These are phyloP conservation scores for Suillus discolor DNA, from an alignment of 768 basidiomycete genomes.

Conservation along the genomic window DNA sequence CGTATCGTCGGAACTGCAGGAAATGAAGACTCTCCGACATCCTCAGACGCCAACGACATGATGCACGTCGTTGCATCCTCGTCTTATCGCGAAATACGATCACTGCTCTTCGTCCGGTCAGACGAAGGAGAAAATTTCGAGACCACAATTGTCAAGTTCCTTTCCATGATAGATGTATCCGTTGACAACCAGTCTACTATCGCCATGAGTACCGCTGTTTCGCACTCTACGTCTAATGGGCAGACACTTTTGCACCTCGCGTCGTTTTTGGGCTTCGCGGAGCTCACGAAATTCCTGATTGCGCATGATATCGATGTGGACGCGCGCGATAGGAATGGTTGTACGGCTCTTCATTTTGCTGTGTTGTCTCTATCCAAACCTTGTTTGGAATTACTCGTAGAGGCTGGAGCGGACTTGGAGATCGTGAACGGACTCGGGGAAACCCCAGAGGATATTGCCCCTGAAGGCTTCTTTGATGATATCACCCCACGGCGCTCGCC, in stretches of 20 bases:
- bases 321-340: constrained; percentile 85
- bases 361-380: constrained; percentile 62
- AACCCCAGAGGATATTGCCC: constrained; percentile 64
- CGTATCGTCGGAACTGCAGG: constrained; percentile 84
- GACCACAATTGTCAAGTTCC: constrained; percentile 74
- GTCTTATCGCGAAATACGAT: constrained; percentile 53
- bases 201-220: constrained; percentile 60
- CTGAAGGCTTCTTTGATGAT: constrained; percentile 47
- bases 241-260: constrained; percentile 93
- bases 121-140: constrained; percentile 70
- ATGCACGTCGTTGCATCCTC: constrained; percentile 56
- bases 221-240: constrained; percentile 66
- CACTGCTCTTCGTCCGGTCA: constrained; percentile 56
- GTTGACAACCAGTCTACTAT: constrained; percentile 45
- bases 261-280: constrained; percentile 72
- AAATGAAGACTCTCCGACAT: constrained; percentile 48
- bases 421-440: constrained; percentile 74
- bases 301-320: constrained; percentile 77
- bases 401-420: constrained; percentile 78
- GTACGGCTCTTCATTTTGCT: constrained; percentile 88
- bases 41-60: constrained; percentile 39
- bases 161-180: constrained; percentile 74
- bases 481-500: constrained; percentile 19
- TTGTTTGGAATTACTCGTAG: constrained; percentile 69
- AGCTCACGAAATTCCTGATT: constrained; percentile 73